Evolutionary conservation across 2,329 filamentous ascomycete genomes (phyloP), one percentile per base, ranked within the genome.

Genomic region (Aspergillus spinulosporus): DNA sequence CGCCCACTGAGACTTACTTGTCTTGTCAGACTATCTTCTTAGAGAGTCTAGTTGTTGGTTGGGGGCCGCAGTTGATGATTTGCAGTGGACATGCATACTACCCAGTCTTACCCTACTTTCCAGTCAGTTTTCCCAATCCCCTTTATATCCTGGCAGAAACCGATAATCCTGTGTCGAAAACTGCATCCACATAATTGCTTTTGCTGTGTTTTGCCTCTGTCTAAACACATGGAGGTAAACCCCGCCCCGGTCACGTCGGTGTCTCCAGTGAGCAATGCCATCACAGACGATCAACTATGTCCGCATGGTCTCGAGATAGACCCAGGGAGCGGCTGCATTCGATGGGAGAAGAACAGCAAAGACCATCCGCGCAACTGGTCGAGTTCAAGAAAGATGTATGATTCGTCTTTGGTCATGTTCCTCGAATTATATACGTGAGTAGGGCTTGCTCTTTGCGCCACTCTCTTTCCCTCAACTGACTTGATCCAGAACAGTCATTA

Each of bases 321-420:
- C 4, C 3, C 8, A 3, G 40, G 3, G 15, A 26, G 39, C 7
- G 49, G 49, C 2, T 52, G 37, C 6, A 52, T 52, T 11, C 40
- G 49, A 12, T 52, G 49, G 49, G 29, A 28, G n/a, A 36, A 21
- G 14, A 29, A 52, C 12, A 45, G 49, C 40, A 52, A 28, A 29
- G 49, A 52, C 5, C 49, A 52, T 4, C 49, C 49, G 9, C 49
- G 49, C 9, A 52, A 52, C 39, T 52, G 49, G 49, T 34, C 49
- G 8, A 9, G 9, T 1, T 2, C 14, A 15, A 9, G 49, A 5
- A 52, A 52, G 49, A 52, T 14, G 3, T 52, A 44, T 11, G 49
- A 52, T 6, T 44, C 49, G 36, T 44, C 52, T 9, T 42, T 71
- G 8, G 60, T 72, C 4, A 66, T 69, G 8, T 55, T 66, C 4